Evolutionary conservation across 805 yeast species (phyloP).

Genomic region (baker's yeast (Saccharomyces cerevisiae)): DNA sequence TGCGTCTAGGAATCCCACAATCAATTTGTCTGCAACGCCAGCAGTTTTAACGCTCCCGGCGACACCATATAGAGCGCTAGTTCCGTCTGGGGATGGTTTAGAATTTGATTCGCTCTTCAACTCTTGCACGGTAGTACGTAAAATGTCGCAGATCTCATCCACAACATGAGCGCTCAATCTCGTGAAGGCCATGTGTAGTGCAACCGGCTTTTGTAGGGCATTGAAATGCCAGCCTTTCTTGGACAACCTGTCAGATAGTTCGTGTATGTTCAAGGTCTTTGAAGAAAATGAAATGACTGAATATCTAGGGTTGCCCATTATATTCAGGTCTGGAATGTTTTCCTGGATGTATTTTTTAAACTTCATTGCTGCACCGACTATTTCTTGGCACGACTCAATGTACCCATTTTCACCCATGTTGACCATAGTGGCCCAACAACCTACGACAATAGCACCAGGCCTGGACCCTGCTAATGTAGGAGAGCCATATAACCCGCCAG

Average conservation of each 20-base stretch:
- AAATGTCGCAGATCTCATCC: constrained; percentile 48
- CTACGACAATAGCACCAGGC: constrained; percentile 96
- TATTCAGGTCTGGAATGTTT: constrained; percentile 48
- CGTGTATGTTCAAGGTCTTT: constrained; percentile 57
- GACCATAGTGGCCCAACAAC: constrained; percentile 93
- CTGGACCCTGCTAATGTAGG: constrained; percentile 95
- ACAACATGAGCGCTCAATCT: constrained; percentile 54
- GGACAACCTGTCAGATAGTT: constrained; percentile 61
- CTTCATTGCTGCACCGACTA: constrained; percentile 55
- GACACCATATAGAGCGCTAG: constrained; percentile 89
- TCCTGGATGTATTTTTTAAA: constrained; percentile 42
- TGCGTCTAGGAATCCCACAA: constrained; percentile 74
- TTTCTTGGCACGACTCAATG: constrained; percentile 52
- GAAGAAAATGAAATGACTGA: constrained; percentile 79
- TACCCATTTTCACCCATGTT: constrained; percentile 82
- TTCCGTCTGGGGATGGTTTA: constrained; percentile 41
- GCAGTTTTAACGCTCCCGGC: constrained; percentile 84
- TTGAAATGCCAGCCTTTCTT: constrained; percentile 72
- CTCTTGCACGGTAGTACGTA: constrained; percentile 39
- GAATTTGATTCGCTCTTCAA: constrained; percentile 28
- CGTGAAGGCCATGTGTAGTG: constrained; percentile 86
- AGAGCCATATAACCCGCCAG: constrained; percentile 92
- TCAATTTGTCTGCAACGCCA: constrained; percentile 73
- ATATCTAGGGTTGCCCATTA: constrained; percentile 78
- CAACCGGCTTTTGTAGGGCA: constrained; percentile 82